Evolutionary conservation across 768 basidiomycete genomes (phyloP).

Genomic region (Russula olivacea): DNA sequence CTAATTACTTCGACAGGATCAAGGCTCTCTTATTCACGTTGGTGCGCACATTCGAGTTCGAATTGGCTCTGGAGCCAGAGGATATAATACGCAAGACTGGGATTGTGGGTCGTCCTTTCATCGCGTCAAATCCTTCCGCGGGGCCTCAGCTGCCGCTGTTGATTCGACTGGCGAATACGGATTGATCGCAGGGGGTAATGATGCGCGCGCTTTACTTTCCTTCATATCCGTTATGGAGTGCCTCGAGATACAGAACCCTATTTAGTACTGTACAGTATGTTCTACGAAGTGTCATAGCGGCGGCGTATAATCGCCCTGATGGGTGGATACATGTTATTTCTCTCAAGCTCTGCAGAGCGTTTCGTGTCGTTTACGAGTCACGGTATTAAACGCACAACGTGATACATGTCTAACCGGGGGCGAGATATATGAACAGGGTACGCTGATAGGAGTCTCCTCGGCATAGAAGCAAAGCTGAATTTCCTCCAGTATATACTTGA

Average conservation of each 20-base stretch:
- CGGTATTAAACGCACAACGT: no score
- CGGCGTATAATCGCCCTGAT: neutral
- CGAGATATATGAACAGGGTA: no score
- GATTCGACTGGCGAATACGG: slow-evolving; percentile 11
- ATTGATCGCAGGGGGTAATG: neutral
- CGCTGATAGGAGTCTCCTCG: no score
- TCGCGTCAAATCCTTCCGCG: slow-evolving; percentile 11
- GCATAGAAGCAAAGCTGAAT: no score
- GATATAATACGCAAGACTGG: slow-evolving; percentile 16
- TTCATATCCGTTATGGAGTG: neutral
- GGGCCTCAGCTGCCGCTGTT: slow-evolving; percentile 21
- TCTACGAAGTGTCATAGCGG: neutral
- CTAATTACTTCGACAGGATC: slow-evolving; percentile 19
- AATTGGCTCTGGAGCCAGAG: slow-evolving; percentile 18
- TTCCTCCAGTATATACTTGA: no score
- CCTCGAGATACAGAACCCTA: neutral
- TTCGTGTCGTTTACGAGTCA: neutral
- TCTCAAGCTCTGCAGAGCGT: neutral
- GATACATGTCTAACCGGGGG: no score
- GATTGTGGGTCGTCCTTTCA: slow-evolving; percentile 21
- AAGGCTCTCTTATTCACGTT: slow-evolving; percentile 28
- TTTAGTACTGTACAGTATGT: neutral
- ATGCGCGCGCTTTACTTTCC: neutral
- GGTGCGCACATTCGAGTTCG: slow-evolving; percentile 27
- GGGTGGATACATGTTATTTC: no score